Evolutionary conservation across 2,329 filamentous ascomycete species (phyloP).

Genomic region (Xylaria arbuscula): DNA sequence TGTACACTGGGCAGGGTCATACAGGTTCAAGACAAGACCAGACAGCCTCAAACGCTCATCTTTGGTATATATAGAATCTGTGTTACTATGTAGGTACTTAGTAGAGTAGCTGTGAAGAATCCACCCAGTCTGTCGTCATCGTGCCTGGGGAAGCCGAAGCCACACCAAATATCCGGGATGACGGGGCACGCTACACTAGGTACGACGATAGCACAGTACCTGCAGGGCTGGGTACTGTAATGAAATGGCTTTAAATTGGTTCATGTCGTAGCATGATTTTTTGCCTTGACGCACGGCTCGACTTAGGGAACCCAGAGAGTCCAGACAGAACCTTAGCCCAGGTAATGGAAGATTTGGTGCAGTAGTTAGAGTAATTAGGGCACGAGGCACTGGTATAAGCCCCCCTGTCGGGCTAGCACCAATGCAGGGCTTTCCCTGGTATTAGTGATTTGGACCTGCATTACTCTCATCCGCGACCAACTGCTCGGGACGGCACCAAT

Average conservation of each 20-base stretch:
- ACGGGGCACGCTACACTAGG: neutral
- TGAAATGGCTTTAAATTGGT: constrained; percentile 46
- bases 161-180: constrained; percentile 12
- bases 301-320: constrained; percentile 28
- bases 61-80: constrained; percentile 37
- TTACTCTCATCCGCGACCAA: constrained; percentile 33
- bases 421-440: constrained; percentile 35
- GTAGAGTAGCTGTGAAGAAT: constrained; percentile 10
- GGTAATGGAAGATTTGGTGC: too few relatives aligned
- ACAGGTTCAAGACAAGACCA: constrained; percentile 21
- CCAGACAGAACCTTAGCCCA: constrained; percentile 7
- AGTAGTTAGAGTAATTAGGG: too few relatives aligned
- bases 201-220: neutral
- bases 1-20: neutral
- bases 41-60: constrained; percentile 35
- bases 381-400: neutral
- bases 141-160: constrained; percentile 19
- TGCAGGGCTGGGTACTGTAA: constrained; percentile 2
- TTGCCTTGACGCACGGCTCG: constrained; percentile 40
- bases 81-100: constrained; percentile 10
- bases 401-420: constrained; percentile 36
- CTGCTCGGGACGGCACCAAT: constrained; percentile 26
- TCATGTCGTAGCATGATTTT: constrained; percentile 44
- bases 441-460: constrained; percentile 40
- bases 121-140: constrained; percentile 45